Evolutionary conservation across 2,329 filamentous ascomycete genomes (phyloP), one percentile per base, ranked within the genome.

Genomic region (Ophiocordyceps polyrhachis-furcata): DNA sequence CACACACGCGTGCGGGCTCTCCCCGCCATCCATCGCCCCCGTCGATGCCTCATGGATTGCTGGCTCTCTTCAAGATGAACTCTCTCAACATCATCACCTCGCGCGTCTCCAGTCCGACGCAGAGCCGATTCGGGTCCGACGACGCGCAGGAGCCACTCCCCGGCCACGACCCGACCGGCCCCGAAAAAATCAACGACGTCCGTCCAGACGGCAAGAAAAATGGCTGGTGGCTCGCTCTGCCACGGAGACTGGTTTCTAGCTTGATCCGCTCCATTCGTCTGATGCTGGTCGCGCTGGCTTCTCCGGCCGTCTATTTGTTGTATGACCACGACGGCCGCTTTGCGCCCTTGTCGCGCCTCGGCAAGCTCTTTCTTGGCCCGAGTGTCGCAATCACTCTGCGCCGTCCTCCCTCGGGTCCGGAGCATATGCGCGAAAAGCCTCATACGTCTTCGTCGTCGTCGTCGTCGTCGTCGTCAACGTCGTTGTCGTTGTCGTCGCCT

Each of bases 71-170:
- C 70, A 83, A 73, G 67, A 95, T 95, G 89, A 95, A 95, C 79
- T 93, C 88, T 57, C 72, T 94, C 70, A 93, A 91, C 68, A 85
- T 94, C 62, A 77, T 95, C 62, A 91, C 86, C 58, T 79, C 84
- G 61, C 81, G 83, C 67, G 83, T 88, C 61, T 78, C 76, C 25
- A 76, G 68, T 53, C 69, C 74, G 31, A 58, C 61, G 41, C 69
- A 73, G 45, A 71, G 75, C 47, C 70, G 75, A 59, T 73, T 74
- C 49, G 79, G 77, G 45, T 58, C 62, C 41, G 60, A 64, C 28
- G 13, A 21, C 17, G 41, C 23, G 28, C 20, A 23, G 14, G 31
- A 32, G 31, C 31, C 35, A 38, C 15, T 38, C 35, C 15, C 15
- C n/a, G 35, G 35, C 35, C n/a, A 17, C 35, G 6, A 19, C 35